phyloP scores from a whole-genome alignment of 176 grass and related monocot genomes.

The Dendrocalamus sinicus region DNA sequence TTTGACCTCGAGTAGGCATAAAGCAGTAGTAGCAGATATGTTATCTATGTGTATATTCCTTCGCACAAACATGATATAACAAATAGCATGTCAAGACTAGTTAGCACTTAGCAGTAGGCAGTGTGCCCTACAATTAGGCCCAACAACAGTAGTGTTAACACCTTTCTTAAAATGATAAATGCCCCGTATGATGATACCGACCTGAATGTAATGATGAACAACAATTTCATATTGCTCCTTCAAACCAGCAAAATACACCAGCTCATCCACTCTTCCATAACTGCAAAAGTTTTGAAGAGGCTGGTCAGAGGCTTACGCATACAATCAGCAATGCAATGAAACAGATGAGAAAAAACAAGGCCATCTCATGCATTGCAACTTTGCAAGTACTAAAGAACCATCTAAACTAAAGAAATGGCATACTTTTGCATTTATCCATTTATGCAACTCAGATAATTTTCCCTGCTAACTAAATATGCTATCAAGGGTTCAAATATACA shows the following conservation, averaged over 20 bases:
- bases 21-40: background rate
- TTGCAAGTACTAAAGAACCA: background rate
- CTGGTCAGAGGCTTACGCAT: background rate
- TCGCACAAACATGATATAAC: slow-evolving; percentile 12
- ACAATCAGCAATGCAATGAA: background rate
- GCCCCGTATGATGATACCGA: slow-evolving; percentile 25
- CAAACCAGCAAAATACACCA: slow-evolving; percentile 94
- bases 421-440: background rate
- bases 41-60: background rate
- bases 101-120: background rate
- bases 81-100: slow-evolving; percentile 24
- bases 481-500: background rate
- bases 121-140: background rate
- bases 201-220: slow-evolving; percentile 97
- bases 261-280: slow-evolving; percentile 88
- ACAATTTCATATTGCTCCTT: slow-evolving; percentile 96
- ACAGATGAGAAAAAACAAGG: background rate
- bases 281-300: slow-evolving; percentile 56
- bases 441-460: background rate
- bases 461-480: slow-evolving; percentile 9
- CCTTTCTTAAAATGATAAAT: slow-evolving; percentile 4
- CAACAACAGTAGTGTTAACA: background rate
- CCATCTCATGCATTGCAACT: slow-evolving; percentile 17
- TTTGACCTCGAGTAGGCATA: background rate
- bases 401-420: slow-evolving; percentile 22